A percentile compares a stretch with the other conserved stretches of the same genome.
These are phyloP conservation scores for Naegleria lovaniensis DNA, from an alignment of 208 protist species.

Conservation along the genomic window DNA sequence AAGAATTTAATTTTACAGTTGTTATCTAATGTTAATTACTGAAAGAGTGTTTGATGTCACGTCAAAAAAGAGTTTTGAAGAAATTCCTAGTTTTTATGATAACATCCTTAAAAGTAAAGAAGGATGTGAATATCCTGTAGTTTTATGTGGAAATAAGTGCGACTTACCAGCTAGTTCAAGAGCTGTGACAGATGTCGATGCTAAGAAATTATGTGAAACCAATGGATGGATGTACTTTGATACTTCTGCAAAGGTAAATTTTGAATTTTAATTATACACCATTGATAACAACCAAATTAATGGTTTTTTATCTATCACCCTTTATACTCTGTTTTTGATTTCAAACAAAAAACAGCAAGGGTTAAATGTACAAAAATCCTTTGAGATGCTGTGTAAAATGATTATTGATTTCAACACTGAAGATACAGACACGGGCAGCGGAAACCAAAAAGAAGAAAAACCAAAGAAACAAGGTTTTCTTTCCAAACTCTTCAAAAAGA, in stretches of 20 bases:
- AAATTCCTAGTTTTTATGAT: background rate
- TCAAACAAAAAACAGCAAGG: background rate
- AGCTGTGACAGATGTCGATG: background rate
- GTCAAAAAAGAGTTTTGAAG: background rate
- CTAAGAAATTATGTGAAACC: background rate
- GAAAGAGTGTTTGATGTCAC: constrained; percentile 11
- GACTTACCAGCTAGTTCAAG: background rate
- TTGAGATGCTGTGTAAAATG: background rate
- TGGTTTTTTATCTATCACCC: too few relatives aligned
- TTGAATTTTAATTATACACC: too few relatives aligned
- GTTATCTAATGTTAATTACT: too few relatives aligned
- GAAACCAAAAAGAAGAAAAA: background rate
- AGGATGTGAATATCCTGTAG: background rate
- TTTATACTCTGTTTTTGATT: too few relatives aligned
- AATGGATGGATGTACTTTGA: background rate
- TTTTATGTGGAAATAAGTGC: constrained; percentile 22
- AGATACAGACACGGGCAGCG: background rate
- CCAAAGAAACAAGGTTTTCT: background rate
- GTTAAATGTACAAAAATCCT: background rate
- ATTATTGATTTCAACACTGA: background rate
- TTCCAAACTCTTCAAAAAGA: background rate
- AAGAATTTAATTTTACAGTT: too few relatives aligned
- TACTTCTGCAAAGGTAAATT: constrained; percentile 1
- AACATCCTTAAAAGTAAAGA: background rate
- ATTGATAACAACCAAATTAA: too few relatives aligned